These are phyloP conservation scores for Chaetothyriales sp. DNA, from an alignment of 2,329 filamentous ascomycete genomes.

Conservation along the genomic window DNA sequence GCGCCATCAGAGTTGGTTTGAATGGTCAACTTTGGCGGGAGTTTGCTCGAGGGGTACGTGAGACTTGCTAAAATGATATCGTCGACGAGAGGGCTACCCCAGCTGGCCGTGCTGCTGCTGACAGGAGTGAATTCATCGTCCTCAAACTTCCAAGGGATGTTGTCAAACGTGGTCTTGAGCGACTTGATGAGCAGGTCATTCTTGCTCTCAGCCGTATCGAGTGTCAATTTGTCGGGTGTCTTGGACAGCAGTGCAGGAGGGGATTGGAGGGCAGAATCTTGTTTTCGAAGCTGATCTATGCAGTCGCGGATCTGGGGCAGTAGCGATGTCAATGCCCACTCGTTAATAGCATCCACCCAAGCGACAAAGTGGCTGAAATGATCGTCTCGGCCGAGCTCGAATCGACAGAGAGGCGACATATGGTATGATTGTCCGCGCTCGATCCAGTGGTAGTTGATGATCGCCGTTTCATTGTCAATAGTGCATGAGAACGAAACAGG, in stretches of 20 bases:
- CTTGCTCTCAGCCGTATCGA: constrained; percentile 5
- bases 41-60: not conserved
- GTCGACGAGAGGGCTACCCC: constrained; percentile 12
- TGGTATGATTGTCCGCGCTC: constrained; percentile 13
- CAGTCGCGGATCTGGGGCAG: constrained; percentile 12
- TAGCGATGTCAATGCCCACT: constrained; percentile 12
- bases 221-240: not conserved
- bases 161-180: constrained; percentile 12
- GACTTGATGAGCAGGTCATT: constrained; percentile 6
- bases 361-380: constrained; percentile 14
- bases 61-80: not conserved
- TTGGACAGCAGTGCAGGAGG: not conserved
- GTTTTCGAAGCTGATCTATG: not conserved
- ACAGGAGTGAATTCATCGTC: constrained; percentile 16
- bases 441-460: constrained; percentile 17
- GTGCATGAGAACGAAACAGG: constrained; percentile 15
- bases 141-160: constrained; percentile 15
- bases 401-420: constrained; percentile 16
- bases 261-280: constrained; percentile 4
- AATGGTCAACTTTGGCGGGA: not conserved
- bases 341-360: constrained; percentile 14
- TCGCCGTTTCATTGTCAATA: constrained; percentile 15
- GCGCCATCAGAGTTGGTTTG: not conserved
- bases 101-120: constrained; percentile 15
- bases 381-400: constrained; percentile 13